phyloP scores from a whole-genome alignment of 768 basidiomycete genomes.

The Suillus fuscotomentosus region DNA sequence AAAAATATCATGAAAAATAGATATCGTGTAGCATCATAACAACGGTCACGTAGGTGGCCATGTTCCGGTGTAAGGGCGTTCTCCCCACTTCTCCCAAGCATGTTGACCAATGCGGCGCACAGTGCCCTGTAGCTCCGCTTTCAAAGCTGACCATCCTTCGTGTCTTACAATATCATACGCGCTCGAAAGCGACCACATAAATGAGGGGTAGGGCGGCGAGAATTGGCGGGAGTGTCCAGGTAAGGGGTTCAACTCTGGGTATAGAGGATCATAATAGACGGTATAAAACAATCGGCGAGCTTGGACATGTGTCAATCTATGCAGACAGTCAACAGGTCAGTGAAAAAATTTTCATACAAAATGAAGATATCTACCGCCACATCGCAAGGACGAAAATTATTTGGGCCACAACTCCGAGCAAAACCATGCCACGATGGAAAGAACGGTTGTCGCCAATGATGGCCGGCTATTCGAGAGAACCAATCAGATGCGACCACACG shows the following conservation, averaged over 20 bases:
- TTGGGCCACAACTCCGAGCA: constrained; percentile 42
- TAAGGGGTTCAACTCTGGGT: constrained; percentile 65
- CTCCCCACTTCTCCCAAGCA: constrained; percentile 46
- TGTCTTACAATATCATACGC: constrained; percentile 37
- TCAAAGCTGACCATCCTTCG: constrained; percentile 40
- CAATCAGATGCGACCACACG: constrained; percentile 1
- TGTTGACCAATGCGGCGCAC: constrained; percentile 36
- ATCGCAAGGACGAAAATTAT: constrained; percentile 46
- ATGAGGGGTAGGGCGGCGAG: constrained; percentile 35
- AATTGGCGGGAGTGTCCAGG: constrained; percentile 25
- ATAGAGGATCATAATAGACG: constrained; percentile 77
- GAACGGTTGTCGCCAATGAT: constrained; percentile 17
- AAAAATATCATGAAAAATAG: constrained; percentile 1
- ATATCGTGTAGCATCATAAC: constrained; percentile 42
- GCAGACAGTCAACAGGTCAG: constrained; percentile 9
- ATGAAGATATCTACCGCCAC: constrained; percentile 50
- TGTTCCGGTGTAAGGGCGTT: constrained; percentile 16
- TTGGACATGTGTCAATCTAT: constrained; percentile 44
- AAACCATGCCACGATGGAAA: constrained; percentile 31
- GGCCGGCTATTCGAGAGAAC: constrained; percentile 18
- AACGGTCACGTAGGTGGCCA: constrained; percentile 29
- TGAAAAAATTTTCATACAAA: constrained; percentile 2
- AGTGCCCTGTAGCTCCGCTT: constrained; percentile 38
- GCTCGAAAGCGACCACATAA: constrained; percentile 37
- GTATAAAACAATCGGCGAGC: constrained; percentile 64